Percentiles rank a stretch among this genome's conserved stretches.
Evolutionary conservation across 2,329 filamentous ascomycete species (phyloP).

Genomic region (Didymella keratinophila): DNA sequence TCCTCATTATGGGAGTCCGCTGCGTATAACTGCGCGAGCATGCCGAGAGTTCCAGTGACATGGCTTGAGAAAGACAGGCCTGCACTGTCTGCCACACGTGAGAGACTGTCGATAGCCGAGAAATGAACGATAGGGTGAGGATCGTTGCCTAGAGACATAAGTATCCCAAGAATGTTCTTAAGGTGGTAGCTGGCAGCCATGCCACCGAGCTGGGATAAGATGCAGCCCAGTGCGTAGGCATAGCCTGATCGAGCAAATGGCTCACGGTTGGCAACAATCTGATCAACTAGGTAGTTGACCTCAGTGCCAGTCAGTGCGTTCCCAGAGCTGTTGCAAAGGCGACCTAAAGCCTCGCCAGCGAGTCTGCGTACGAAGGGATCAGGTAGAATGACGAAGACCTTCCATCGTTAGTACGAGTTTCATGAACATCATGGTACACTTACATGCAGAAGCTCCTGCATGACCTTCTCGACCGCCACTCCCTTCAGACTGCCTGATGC

Average conservation of each 20-base stretch:
- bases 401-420: slow-evolving; percentile 14
- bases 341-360: slow-evolving; percentile 83
- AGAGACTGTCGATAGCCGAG: slow-evolving; percentile 90
- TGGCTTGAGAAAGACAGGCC: slow-evolving; percentile 91
- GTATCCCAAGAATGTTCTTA: slow-evolving; percentile 94
- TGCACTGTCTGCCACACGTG: slow-evolving; percentile 87
- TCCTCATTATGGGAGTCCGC: slow-evolving; percentile 91
- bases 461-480: slow-evolving; percentile 75
- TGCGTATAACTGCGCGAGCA: slow-evolving; percentile 92
- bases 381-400: slow-evolving; percentile 78
- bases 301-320: slow-evolving; percentile 88
- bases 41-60: slow-evolving; percentile 87
- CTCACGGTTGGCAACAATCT: slow-evolving; percentile 91
- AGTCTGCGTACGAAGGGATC: slow-evolving; percentile 88
- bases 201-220: slow-evolving; percentile 93
- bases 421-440: slow-evolving; percentile 52
- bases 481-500: slow-evolving; percentile 76
- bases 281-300: slow-evolving; percentile 91
- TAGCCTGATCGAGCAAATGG: slow-evolving; percentile 93
- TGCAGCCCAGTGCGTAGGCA: slow-evolving; percentile 89
- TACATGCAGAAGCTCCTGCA: slow-evolving; percentile 77
- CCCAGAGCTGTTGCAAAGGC: slow-evolving; percentile 84
- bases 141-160: slow-evolving; percentile 98
- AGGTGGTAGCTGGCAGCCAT: slow-evolving; percentile 97
- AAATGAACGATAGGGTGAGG: slow-evolving; percentile 95